Conservation (phyloP, 345 rosid genomes). For the Melaleuca alternifolia region DNA sequence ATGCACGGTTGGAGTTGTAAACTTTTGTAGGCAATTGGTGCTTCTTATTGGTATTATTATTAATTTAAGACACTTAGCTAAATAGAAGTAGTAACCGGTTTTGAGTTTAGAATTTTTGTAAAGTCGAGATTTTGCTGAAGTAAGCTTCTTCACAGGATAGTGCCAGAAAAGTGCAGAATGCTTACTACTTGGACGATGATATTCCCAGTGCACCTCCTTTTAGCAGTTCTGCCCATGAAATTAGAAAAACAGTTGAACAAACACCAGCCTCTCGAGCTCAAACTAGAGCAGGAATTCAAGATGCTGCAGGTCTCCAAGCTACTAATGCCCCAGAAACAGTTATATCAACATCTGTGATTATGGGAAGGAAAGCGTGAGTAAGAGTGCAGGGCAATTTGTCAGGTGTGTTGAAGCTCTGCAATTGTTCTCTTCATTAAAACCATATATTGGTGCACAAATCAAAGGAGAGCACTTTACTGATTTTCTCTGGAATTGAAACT, state of each 20-base stretch:
- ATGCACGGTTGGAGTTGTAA: neutral
- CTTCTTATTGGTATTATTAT: neutral
- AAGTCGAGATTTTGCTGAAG: neutral
- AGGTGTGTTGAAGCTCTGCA: constrained; percentile 29
- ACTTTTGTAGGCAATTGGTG: neutral
- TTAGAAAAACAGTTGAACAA: constrained; percentile 19
- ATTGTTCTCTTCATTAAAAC: neutral
- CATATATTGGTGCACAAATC: neutral
- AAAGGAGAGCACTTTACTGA: neutral
- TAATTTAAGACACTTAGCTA: neutral
- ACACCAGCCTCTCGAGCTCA: constrained; percentile 12
- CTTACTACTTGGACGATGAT: constrained; percentile 34
- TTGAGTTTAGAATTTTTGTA: neutral
- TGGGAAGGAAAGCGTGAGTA: constrained; percentile 22
- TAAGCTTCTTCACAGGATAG: constrained; percentile 29
- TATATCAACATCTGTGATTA: constrained; percentile 16
- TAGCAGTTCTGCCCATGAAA: constrained; percentile 45
- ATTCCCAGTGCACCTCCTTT: constrained; percentile 91
- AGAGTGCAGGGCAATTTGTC: constrained; percentile 30
- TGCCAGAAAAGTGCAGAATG: constrained; percentile 20
- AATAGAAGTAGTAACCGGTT: neutral
- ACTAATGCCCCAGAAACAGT: constrained; percentile 14
- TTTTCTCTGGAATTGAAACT: neutral
- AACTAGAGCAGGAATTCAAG: neutral
- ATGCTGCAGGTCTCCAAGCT: constrained; percentile 12